These are phyloP conservation scores for Isabelozyma heimii DNA, from an alignment of 805 yeast genomes.

Conservation along the genomic window DNA sequence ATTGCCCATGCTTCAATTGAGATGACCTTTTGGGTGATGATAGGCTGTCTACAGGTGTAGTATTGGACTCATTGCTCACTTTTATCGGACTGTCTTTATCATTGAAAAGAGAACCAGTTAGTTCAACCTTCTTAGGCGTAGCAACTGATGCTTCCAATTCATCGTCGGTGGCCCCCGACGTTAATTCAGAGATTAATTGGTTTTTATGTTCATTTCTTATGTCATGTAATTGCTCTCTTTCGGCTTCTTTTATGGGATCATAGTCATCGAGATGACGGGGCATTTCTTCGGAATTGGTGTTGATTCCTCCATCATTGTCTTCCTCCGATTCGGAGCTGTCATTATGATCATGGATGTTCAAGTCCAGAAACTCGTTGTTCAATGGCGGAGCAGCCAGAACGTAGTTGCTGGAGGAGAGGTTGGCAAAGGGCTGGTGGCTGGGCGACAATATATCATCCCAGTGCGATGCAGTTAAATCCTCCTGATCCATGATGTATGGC, in stretches of 20 bases:
- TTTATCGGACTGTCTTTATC: conserved; percentile 31
- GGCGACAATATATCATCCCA: conserved; percentile 61
- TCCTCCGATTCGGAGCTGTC: conserved; percentile 10
- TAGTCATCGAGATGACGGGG: background rate
- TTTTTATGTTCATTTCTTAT: conserved; percentile 34
- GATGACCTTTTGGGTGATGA: conserved; percentile 20
- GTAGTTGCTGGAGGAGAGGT: conserved; percentile 1
- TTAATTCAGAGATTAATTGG: conserved; percentile 43
- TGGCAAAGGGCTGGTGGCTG: background rate
- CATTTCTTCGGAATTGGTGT: background rate
- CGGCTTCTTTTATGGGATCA: conserved; percentile 4
- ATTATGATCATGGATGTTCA: conserved; percentile 12
- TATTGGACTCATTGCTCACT: conserved; percentile 6
- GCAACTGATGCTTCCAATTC: conserved; percentile 38
- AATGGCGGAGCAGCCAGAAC: conserved; percentile 11
- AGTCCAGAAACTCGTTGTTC: conserved; percentile 14
- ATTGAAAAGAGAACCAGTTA: conserved; percentile 29
- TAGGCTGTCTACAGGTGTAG: background rate
- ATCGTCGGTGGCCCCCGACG: conserved; percentile 27
- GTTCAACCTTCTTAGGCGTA: conserved; percentile 12
- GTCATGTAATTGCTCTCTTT: conserved; percentile 22
- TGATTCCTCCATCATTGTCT: conserved; percentile 8
- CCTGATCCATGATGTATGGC: conserved; percentile 37
- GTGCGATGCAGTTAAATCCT: conserved; percentile 51
- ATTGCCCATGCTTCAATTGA: conserved; percentile 25